Base-by-base conservation (phyloP, 1,284 basidiomycete genomes). In the Waitea zeae region DNA sequence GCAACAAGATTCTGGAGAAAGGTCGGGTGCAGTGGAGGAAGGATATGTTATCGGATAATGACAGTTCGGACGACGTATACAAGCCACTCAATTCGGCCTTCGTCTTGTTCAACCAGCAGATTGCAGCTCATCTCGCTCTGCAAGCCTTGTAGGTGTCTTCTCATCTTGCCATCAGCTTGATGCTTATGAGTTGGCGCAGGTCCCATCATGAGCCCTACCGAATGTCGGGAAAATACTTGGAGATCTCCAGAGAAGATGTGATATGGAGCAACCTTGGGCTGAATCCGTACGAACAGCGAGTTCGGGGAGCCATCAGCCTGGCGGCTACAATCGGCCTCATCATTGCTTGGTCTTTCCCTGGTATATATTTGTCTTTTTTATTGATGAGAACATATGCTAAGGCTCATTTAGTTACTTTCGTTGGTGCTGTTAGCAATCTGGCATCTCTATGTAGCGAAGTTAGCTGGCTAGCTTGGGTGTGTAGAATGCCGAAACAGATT, bases 81-180 rank as follows among this genome's bases (percentile, higher is more conserved):
- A 75, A 74, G 3, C 77, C 80, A 1, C 50, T 82, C 42, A 87
- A 74, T 49, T 83, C 81, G 17, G 87, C 84, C 3, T 98, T 98
- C 54, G 68, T 98, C 40, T 79, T 87, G 19, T 98, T 97, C 67
- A 77, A 92, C 54, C 69, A 74, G 45, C 93, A 97, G 58, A 82
- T 95, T 43, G 84, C 84, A 1, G 87, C 87, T n/a, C 87, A 93
- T 52, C 62, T 92, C 50, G 86, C 83, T 1, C 65, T 65, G 13
- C 72, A 83, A 50, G 62, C 65, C 4, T 54, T 89, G 18, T n/a
- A n/a, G n/a, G n/a, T n/a, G n/a, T n/a, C n/a, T n/a, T n/a, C n/a
- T n/a, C n/a, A n/a, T n/a, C n/a, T n/a, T n/a, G n/a, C n/a, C n/a
- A n/a, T n/a, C n/a, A n/a, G n/a, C n/a, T n/a, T n/a, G n/a, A n/a